Base-by-base conservation (phyloP, 2,329 filamentous ascomycete species). In the Zasmidium citrigriseum region DNA sequence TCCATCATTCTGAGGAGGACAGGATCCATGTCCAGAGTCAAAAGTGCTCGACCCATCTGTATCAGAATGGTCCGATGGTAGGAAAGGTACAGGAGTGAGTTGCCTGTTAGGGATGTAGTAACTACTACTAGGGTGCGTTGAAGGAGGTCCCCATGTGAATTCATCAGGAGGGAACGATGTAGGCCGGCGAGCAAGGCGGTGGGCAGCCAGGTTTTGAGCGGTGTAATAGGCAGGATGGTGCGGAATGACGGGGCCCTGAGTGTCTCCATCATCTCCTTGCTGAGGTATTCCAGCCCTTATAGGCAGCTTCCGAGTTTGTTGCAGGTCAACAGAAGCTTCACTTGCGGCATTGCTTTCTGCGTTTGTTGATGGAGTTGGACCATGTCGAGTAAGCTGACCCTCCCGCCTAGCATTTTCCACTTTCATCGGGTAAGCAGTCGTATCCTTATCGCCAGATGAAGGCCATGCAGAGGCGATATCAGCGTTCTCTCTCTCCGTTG, bases 21-120 rank as follows among this genome's bases (percentile, higher is more conserved):
- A n/a, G n/a, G n/a, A n/a, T n/a, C n/a, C n/a, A n/a, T n/a, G n/a
- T n/a, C n/a, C n/a, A 57, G 72, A 73, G 10, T 73, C 72, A 27
- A 62, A 59, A 9, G 72, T 73, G 57, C 71, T 73, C 57, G 70
- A 71, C 4, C 67, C 67, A 50, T 73, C 72, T 9, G 66, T 64
- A 51, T 65, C 68, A 1, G 70, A 70, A 51, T 63, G 70, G 16
- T 57, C 62, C 2, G 68, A 67, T 11, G 64, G 69, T 18, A 70
- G 44, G 14, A 61, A 68, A 1, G 61, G 64, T 24, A 67, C 57
- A 4, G 55, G 10, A 1, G 67, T 55, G 21, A 60, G 62, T 5
- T 64, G 55, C 14, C 68, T 27, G 60, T 20, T 66, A 56, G 18
- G 57, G 34, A 16, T 52, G 38, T 64, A 70, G 51, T 69, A 69